Percentiles rank a stretch among this genome's conserved stretches.
phyloP scores from a whole-genome alignment of 2,329 filamentous ascomycete genomes.

The Alternaria infectoria region DNA sequence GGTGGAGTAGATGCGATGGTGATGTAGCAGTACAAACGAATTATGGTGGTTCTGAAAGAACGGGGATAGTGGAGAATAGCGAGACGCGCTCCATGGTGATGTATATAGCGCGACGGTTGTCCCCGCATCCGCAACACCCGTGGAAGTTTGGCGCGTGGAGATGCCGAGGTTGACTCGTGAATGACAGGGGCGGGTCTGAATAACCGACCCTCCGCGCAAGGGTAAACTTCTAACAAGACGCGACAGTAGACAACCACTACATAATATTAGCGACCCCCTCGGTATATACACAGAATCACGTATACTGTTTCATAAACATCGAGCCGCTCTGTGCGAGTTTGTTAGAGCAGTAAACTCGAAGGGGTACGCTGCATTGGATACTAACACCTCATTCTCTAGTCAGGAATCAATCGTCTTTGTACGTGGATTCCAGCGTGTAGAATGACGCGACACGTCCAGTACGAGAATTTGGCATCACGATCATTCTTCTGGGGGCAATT shows the following conservation, averaged over 20 bases:
- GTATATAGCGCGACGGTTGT: constrained; percentile 14
- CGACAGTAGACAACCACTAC: not conserved
- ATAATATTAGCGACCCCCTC: not conserved
- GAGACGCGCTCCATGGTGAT: constrained; percentile 19
- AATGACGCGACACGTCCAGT: no score
- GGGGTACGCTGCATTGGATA: not conserved
- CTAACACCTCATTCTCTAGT: not conserved
- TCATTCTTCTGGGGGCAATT: no score
- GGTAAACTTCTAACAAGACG: no score
- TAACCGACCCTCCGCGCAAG: constrained; percentile 19
- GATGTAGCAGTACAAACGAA: not conserved
- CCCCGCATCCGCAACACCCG: constrained; percentile 22
- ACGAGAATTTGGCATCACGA: no score
- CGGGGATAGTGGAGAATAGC: not conserved
- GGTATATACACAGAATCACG: not conserved
- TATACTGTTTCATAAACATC: rapidly evolving
- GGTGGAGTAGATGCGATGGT: constrained; percentile 2
- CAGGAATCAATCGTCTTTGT: not conserved
- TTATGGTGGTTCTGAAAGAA: not conserved
- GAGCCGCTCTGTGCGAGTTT: not conserved
- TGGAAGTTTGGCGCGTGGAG: constrained; percentile 16
- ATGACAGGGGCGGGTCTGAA: constrained; percentile 22
- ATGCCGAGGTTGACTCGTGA: constrained; percentile 33
- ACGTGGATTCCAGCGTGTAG: not conserved
- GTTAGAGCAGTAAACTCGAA: not conserved